These are phyloP conservation scores for Rhizophagus sp. DNA, from an alignment of 192 early-diverging fungal species.

Conservation along the genomic window DNA sequence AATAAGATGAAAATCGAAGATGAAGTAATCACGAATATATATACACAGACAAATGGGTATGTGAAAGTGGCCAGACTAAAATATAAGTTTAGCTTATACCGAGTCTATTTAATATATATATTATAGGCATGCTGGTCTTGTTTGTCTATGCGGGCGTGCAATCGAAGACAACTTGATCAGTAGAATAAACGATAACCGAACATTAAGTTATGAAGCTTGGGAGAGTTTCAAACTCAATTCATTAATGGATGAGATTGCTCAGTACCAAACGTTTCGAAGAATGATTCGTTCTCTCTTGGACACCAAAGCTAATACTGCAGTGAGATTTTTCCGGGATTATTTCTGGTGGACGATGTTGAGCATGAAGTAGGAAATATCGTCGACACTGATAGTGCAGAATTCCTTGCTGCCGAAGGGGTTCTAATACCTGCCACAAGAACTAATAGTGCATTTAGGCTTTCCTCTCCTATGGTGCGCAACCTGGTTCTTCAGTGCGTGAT, in stretches of 20 bases:
- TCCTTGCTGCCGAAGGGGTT: conserved; percentile 28
- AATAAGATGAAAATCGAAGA: background rate
- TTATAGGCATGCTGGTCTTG: background rate
- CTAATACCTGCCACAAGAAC: conserved; percentile 3
- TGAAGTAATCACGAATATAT: background rate
- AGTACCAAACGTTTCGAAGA: too few relatives aligned
- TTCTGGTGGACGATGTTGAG: background rate
- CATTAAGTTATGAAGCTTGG: too few relatives aligned
- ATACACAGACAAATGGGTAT: background rate
- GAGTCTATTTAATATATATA: too few relatives aligned
- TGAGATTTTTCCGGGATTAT: background rate
- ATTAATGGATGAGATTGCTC: too few relatives aligned
- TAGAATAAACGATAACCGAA: too few relatives aligned
- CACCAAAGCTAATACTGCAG: too few relatives aligned
- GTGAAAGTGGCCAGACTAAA: background rate
- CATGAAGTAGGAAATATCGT: background rate
- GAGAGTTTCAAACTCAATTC: too few relatives aligned
- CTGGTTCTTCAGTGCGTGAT: conserved; percentile 24
- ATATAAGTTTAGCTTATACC: too few relatives aligned
- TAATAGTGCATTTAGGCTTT: conserved; percentile 22
- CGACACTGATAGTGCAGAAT: background rate
- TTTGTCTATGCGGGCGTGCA: background rate
- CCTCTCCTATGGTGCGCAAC: conserved; percentile 28
- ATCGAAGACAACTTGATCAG: background rate
- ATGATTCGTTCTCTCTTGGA: too few relatives aligned